Evolutionary conservation across 2,329 filamentous ascomycete genomes (phyloP).

Genomic region (Diplodia scrobiculata): DNA sequence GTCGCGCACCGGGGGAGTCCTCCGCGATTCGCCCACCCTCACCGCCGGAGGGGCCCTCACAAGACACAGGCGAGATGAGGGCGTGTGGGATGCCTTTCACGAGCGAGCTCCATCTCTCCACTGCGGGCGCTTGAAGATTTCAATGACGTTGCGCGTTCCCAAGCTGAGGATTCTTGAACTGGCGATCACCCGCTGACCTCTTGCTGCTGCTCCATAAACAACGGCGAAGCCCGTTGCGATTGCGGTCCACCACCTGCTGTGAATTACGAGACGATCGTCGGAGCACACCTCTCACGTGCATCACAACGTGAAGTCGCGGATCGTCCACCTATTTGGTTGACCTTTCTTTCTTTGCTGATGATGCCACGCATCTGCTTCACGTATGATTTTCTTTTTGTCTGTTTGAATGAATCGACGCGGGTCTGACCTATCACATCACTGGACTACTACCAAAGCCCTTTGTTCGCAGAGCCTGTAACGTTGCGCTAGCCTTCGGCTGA

Average conservation of each 20-base stretch:
- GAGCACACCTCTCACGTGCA: background rate
- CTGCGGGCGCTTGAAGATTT: background rate
- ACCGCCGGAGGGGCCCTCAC: too few species aligned
- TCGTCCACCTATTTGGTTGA: background rate
- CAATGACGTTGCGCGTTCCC: background rate
- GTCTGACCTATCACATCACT: too few species aligned
- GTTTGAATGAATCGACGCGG: too few species aligned
- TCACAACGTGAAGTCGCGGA: background rate
- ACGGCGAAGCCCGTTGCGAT: background rate
- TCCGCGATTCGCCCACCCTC: too few species aligned
- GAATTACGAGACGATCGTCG: background rate
- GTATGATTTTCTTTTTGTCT: too few species aligned
- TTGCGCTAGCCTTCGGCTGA: too few species aligned
- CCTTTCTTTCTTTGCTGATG: too few species aligned
- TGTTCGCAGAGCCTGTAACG: too few species aligned
- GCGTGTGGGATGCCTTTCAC: too few species aligned
- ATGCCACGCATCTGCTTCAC: background rate
- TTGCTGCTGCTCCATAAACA: background rate
- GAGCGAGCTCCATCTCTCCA: conserved; percentile 15
- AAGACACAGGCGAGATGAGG: too few species aligned
- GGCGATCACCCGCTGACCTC: conserved; percentile 17
- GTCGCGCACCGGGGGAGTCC: too few species aligned
- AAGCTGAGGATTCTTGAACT: background rate
- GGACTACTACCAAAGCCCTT: too few species aligned
- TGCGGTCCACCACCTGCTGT: background rate